phyloP scores from a whole-genome alignment of 23 red algal genomes.

The Gracilaria gracilis region DNA sequence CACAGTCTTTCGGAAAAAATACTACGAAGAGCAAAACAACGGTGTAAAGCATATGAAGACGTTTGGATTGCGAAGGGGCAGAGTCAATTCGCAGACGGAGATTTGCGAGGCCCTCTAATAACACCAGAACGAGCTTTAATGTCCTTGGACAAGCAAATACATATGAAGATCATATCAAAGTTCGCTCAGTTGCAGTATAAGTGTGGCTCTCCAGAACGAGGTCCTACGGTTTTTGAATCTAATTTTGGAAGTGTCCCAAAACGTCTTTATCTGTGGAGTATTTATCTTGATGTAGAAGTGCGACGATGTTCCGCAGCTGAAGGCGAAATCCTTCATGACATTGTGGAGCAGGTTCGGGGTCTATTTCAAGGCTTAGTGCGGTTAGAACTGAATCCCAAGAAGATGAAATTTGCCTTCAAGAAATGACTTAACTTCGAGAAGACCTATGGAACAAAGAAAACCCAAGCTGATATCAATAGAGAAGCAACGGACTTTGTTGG shows the following conservation, averaged over 20 bases:
- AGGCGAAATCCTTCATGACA: background rate
- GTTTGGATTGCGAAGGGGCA: slow-evolving; percentile 77
- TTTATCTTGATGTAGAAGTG: slow-evolving; percentile 95
- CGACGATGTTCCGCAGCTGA: slow-evolving; percentile 17
- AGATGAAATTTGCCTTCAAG: slow-evolving; percentile 94
- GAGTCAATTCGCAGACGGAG: slow-evolving; percentile 51
- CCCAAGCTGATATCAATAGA: slow-evolving; percentile 67
- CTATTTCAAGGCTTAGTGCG: slow-evolving; percentile 74
- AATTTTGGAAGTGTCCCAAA: slow-evolving; percentile 85
- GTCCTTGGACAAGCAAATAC: slow-evolving; percentile 65
- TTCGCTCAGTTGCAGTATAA: slow-evolving; percentile 95
- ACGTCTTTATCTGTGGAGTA: slow-evolving; percentile 95
- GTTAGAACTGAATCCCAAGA: slow-evolving; percentile 84
- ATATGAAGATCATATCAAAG: slow-evolving; percentile 79
- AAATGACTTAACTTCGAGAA: slow-evolving; percentile 89
- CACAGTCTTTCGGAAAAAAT: slow-evolving; percentile 58
- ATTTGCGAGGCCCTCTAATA: slow-evolving; percentile 42
- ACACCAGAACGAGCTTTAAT: slow-evolving; percentile 80
- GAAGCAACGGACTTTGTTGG: slow-evolving; percentile 84
- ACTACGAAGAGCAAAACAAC: slow-evolving; percentile 49
- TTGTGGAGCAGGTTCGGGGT: slow-evolving; percentile 49
- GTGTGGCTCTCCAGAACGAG: slow-evolving; percentile 76
- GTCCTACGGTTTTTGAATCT: slow-evolving; percentile 91
- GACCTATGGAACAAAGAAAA: slow-evolving; percentile 67
- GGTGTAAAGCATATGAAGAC: slow-evolving; percentile 63